Conservation (phyloP, 1,139 yeast species). For the Pichia sp. region DNA sequence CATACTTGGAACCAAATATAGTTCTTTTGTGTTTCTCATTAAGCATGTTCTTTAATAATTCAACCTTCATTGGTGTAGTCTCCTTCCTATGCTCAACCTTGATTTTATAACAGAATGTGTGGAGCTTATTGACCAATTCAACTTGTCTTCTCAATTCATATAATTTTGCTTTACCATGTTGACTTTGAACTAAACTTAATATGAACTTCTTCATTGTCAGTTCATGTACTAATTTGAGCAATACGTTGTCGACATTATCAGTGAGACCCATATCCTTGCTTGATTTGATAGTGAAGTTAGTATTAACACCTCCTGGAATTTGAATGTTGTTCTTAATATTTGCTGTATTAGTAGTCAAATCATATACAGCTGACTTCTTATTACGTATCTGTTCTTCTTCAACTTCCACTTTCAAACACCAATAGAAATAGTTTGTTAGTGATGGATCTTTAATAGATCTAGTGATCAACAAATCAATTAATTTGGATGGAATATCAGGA, state of each 20-base stretch:
- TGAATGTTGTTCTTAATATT: neutral
- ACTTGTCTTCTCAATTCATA: slow-evolving; percentile 30
- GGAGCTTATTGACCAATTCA: slow-evolving; percentile 30
- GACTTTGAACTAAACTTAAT: slow-evolving; percentile 22
- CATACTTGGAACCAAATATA: slow-evolving; percentile 20
- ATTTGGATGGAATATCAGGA: slow-evolving; percentile 46
- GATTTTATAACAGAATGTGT: slow-evolving; percentile 29
- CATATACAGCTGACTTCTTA: neutral
- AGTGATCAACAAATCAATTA: slow-evolving; percentile 76
- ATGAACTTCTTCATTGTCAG: slow-evolving; percentile 30
- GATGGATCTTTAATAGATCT: slow-evolving; percentile 65
- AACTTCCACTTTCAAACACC: slow-evolving; percentile 90
- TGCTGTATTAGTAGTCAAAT: neutral
- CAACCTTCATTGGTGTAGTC: slow-evolving; percentile 56
- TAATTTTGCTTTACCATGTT: slow-evolving; percentile 27
- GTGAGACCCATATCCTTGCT: neutral
- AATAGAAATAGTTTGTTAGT: slow-evolving; percentile 81
- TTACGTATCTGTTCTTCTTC: slow-evolving; percentile 51
- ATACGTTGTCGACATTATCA: neutral
- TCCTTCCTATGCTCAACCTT: slow-evolving; percentile 42
- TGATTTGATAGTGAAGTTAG: neutral
- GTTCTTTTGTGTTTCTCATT: slow-evolving; percentile 29
- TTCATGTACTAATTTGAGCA: slow-evolving; percentile 20
- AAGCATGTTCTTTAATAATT: slow-evolving; percentile 39
- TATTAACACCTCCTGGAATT: neutral